These are phyloP conservation scores for Hygrophorus russula DNA, from an alignment of 768 basidiomycete genomes.

Conservation along the genomic window DNA sequence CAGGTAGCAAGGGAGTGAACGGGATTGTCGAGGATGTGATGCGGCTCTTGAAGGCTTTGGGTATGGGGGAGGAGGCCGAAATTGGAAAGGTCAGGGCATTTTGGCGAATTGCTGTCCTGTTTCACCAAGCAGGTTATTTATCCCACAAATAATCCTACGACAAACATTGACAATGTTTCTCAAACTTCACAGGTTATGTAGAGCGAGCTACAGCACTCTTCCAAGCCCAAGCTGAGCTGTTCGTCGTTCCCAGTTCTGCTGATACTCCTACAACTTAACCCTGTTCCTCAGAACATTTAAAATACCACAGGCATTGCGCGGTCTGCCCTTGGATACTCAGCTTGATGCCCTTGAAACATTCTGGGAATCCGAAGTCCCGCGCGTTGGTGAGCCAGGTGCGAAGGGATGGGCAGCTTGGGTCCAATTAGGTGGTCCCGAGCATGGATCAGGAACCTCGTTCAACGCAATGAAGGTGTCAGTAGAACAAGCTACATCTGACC, in stretches of 20 bases:
- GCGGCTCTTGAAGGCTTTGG: constrained; percentile 33
- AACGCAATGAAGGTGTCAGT: constrained; percentile 6
- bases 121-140: constrained; percentile 53
- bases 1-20: constrained; percentile 33
- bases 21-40: constrained; percentile 40
- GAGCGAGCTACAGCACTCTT: constrained; percentile 72
- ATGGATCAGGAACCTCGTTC: constrained; percentile 6
- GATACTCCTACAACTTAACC: not conserved
- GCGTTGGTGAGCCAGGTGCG: constrained; percentile 58
- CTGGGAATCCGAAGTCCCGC: constrained; percentile 76
- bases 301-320: constrained; percentile 33
- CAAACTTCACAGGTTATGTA: constrained; percentile 40
- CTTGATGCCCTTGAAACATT: constrained; percentile 63
- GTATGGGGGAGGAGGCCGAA: constrained; percentile 32
- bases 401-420: constrained; percentile 64
- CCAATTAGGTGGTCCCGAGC: constrained; percentile 27
- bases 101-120: constrained; percentile 57
- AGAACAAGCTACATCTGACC: constrained; percentile 33
- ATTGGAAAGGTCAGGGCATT: constrained; percentile 47
- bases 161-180: too few species aligned
- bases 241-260: constrained; percentile 14
- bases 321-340: constrained; percentile 32
- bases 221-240: constrained; percentile 81
- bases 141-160: not conserved
- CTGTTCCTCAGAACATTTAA: constrained; percentile 40